A percentile compares a stretch with the other conserved stretches of the same genome.
Conservation (phyloP, 768 basidiomycete genomes). For the Lactarius indigo region DNA sequence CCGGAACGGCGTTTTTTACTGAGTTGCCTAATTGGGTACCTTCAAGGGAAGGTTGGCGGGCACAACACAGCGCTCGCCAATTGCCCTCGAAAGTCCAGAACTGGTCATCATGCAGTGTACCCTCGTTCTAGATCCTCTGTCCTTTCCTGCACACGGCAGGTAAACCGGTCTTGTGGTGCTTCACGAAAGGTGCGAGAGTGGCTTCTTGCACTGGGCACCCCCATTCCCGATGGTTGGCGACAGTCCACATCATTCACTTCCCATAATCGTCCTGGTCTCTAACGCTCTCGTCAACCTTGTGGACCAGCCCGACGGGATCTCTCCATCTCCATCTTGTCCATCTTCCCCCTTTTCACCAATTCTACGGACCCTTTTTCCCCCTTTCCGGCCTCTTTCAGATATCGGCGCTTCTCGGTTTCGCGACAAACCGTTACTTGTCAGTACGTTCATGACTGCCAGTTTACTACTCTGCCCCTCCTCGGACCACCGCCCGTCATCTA, state of each 20-base stretch:
- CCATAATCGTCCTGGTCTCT: constrained; percentile 15
- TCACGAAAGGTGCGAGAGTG: background rate
- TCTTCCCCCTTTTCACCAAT: constrained; percentile 27
- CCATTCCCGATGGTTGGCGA: background rate
- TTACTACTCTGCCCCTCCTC: constrained; percentile 21
- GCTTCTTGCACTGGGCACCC: constrained; percentile 9
- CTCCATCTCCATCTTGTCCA: background rate
- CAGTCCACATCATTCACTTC: background rate
- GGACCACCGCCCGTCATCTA: constrained; percentile 21
- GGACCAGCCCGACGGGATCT: constrained; percentile 9
- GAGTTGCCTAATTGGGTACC: constrained; percentile 14
- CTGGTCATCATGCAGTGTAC: background rate
- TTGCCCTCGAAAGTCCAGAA: constrained; percentile 12
- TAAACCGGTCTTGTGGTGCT: background rate
- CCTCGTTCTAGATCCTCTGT: constrained; percentile 12
- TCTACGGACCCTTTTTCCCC: constrained; percentile 28
- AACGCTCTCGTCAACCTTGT: background rate
- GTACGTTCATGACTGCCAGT: constrained; percentile 30
- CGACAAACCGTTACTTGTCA: constrained; percentile 13
- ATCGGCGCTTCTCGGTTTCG: constrained; percentile 29
- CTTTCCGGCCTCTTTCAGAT: constrained; percentile 29
- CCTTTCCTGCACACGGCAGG: constrained; percentile 1
- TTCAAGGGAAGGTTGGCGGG: constrained; percentile 10
- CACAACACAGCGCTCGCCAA: constrained; percentile 2
- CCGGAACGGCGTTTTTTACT: constrained; percentile 12